Percentiles rank a stretch among this genome's conserved stretches.
Conservation (phyloP, 2,329 filamentous ascomycete genomes). For the Arthrobotrys megalospora region DNA sequence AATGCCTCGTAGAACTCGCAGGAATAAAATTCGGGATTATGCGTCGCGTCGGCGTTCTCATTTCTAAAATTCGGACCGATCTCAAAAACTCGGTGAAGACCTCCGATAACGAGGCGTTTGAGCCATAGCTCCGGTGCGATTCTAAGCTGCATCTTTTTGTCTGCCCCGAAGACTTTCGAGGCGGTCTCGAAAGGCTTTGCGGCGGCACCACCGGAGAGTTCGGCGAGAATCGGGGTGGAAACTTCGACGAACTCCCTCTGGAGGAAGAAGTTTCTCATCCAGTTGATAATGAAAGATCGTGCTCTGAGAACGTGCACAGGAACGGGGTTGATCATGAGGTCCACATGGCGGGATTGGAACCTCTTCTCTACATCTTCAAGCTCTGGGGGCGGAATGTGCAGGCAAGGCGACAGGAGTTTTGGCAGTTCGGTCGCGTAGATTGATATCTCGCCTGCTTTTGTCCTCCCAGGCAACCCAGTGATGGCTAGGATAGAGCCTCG, state of each 20-base stretch:
- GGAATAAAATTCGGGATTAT: slow-evolving; percentile 97
- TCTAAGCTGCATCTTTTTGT: slow-evolving; percentile 80
- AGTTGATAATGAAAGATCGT: slow-evolving; percentile 80
- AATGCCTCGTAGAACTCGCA: slow-evolving; percentile 97
- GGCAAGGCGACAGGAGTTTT: slow-evolving; percentile 79
- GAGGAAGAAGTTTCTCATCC: slow-evolving; percentile 81
- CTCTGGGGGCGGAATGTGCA: slow-evolving; percentile 82
- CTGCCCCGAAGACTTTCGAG: slow-evolving; percentile 79
- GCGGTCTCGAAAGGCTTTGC: slow-evolving; percentile 88
- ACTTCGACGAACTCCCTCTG: slow-evolving; percentile 85
- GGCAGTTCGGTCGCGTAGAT: slow-evolving; percentile 79
- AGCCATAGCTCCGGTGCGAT: slow-evolving; percentile 97
- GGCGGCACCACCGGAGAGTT: slow-evolving; percentile 85
- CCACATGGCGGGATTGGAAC: slow-evolving; percentile 84
- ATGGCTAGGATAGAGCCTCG: slow-evolving; percentile 71
- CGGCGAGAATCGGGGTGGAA: slow-evolving; percentile 88
- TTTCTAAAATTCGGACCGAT: slow-evolving; percentile 94
- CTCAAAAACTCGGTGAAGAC: slow-evolving; percentile 90
- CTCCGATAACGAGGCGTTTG: slow-evolving; percentile 90
- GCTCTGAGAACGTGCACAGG: slow-evolving; percentile 80
- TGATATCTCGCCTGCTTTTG: slow-evolving; percentile 81
- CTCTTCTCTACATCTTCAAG: slow-evolving; percentile 80
- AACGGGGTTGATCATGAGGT: slow-evolving; percentile 82
- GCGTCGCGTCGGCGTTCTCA: slow-evolving; percentile 89
- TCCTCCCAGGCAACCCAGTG: slow-evolving; percentile 79